These are phyloP conservation scores for Nitzschia sp. DNA, from an alignment of 108 stramenopile species.

Conservation along the genomic window DNA sequence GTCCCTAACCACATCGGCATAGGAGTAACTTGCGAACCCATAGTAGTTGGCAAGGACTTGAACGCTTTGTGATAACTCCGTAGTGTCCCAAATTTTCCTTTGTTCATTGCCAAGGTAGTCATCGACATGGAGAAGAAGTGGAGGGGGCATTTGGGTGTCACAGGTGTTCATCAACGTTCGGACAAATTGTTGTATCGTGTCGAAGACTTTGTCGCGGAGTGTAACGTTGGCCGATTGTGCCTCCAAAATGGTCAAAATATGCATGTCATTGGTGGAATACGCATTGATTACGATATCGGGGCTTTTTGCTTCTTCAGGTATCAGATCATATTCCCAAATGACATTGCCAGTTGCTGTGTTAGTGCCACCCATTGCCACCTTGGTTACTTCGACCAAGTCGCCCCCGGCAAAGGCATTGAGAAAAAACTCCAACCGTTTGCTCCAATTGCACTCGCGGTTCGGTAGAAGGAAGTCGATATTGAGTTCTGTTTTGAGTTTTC, in stretches of 20 bases:
- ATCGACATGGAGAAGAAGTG: slow-evolving; percentile 68
- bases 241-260: slow-evolving; percentile 58
- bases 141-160: slow-evolving; percentile 31
- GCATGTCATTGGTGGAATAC: slow-evolving; percentile 84
- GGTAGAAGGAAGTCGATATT: slow-evolving; percentile 40
- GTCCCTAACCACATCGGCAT: slow-evolving; percentile 72
- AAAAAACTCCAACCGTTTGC: slow-evolving; percentile 48
- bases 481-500: slow-evolving; percentile 47
- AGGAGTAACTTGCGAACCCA: slow-evolving; percentile 64
- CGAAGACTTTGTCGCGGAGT: slow-evolving; percentile 57
- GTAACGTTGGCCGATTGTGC: slow-evolving; percentile 48
- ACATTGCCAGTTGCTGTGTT: slow-evolving; percentile 64
- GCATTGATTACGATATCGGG: slow-evolving; percentile 80
- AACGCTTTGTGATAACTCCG: slow-evolving; percentile 52
- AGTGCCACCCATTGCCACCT: slow-evolving; percentile 73
- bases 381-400: slow-evolving; percentile 52
- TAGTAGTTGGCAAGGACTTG: slow-evolving; percentile 70
- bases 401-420: slow-evolving; percentile 29
- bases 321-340: slow-evolving; percentile 72
- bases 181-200: slow-evolving; percentile 64
- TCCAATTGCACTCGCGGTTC: slow-evolving; percentile 65
- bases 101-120: slow-evolving; percentile 85
- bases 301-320: slow-evolving; percentile 53
- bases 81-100: slow-evolving; percentile 52
- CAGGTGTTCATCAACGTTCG: slow-evolving; percentile 41